A percentile compares a stretch with the other conserved stretches of the same genome.
phyloP scores from a whole-genome alignment of 345 rosid species.

The Euclidium syriacum region DNA sequence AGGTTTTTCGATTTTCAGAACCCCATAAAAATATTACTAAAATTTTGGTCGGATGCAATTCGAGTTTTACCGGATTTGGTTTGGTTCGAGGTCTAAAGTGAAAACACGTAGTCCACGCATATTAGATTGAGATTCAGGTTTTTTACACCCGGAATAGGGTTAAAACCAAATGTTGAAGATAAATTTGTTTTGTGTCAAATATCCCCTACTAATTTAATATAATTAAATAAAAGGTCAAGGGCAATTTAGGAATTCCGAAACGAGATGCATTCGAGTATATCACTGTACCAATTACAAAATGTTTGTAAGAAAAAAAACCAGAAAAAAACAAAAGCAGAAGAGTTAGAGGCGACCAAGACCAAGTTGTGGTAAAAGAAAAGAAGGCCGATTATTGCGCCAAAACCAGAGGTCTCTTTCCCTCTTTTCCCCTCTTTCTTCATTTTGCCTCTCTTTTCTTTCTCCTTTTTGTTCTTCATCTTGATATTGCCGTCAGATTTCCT shows the following conservation, averaged over 20 bases:
- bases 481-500: constrained; percentile 13
- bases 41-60: too few species aligned
- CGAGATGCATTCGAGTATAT: not conserved
- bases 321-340: not conserved
- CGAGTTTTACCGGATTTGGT: too few species aligned
- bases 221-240: too few species aligned
- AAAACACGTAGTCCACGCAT: too few species aligned
- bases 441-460: not conserved
- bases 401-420: constrained; percentile 16
- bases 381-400: constrained; percentile 32
- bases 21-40: too few species aligned
- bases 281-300: not conserved
- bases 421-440: not conserved
- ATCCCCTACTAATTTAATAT: too few species aligned
- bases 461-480: not conserved
- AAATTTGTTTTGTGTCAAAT: too few species aligned
- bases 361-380: constrained; percentile 14
- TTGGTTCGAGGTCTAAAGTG: too few species aligned
- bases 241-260: not conserved
- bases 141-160: too few species aligned
- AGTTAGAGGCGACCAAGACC: constrained; percentile 21
- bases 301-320: not conserved
- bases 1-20: too few species aligned
- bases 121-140: too few species aligned
- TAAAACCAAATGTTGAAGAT: too few species aligned